Base-by-base conservation (phyloP, 225 moss, liverwort and hornwort species). In the Pseudisothecium myosuroides region DNA sequence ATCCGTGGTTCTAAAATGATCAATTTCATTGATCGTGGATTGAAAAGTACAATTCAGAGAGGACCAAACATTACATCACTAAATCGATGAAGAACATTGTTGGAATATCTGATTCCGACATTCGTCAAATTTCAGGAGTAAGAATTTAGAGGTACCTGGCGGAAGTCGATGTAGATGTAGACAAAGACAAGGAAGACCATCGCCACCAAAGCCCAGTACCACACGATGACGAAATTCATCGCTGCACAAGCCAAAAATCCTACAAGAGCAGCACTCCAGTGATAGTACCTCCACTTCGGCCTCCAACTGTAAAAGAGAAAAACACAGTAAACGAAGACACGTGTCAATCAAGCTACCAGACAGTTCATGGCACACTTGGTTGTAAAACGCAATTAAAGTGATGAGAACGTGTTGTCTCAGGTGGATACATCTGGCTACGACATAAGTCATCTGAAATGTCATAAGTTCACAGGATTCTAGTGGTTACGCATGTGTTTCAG, bases 281-380 rank as follows among this genome's bases (percentile, higher is more conserved):
- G 98, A 91, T 96, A 98, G 64, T 94, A 96, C 87, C 89, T 96
- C 98, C 98, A 98, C 82, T 95, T 98, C 14, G 98, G 98, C 86
- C 98, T 95, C 98, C 98, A 98, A 89, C 98, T 98, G 95, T 88
- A 78, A 47, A 77, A 45, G 55, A 69, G 34, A 66, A 74, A 79
- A 52, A 39, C 45, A 54, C 23, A 79, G 37, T 80, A 75, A 58
- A 36, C 49, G 67, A 80, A 83, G 37, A 43, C 41, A 71, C 76
- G 77, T 77, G 75, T 82, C 50, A 58, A 52, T 68, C 45, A 17
- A 55, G 50, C 49, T 49, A 76, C 80, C 34, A 60, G 65, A 80
- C 34, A 78, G 47, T 21, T 67, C 80, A 52, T 62, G 61, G 47
- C 66, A 85, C 19, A 54, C 62, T 77, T 20, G 41, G 22, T 9